phyloP scores from a whole-genome alignment of 108 stramenopile genomes.

The Conticribra guillardii region DNA sequence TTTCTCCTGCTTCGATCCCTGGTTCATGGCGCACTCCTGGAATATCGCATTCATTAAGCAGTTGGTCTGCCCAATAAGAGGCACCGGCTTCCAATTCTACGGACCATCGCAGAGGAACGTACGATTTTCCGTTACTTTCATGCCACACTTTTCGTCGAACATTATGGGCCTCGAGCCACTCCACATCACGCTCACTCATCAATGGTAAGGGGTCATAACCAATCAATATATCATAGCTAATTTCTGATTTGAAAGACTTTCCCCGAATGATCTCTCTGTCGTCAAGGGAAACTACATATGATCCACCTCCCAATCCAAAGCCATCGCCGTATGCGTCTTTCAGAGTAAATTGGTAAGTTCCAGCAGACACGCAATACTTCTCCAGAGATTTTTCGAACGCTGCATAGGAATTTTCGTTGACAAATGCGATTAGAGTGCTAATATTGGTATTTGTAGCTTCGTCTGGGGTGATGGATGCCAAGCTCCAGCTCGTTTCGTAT shows the following conservation, averaged over 20 bases:
- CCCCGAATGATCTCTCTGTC: not conserved
- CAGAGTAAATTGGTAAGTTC: constrained; percentile 31
- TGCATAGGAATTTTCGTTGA: constrained; percentile 26
- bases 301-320: constrained; percentile 8
- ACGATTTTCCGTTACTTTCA: constrained; percentile 24
- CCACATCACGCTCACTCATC: not conserved
- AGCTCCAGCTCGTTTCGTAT: constrained; percentile 33
- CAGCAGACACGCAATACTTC: constrained; percentile 7
- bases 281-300: not conserved
- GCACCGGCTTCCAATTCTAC: constrained; percentile 21
- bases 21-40: constrained; percentile 26
- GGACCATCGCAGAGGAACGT: constrained; percentile 43
- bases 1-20: constrained; percentile 22
- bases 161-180: constrained; percentile 27
- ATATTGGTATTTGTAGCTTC: constrained; percentile 6
- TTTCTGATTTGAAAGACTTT: not conserved
- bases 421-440: constrained; percentile 12
- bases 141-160: constrained; percentile 34
- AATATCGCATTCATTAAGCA: constrained; percentile 17
- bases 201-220: not conserved
- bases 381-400: constrained; percentile 22
- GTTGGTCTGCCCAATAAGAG: constrained; percentile 25
- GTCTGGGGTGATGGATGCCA: constrained; percentile 6
- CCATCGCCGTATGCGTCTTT: constrained; percentile 38
- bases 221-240: not conserved